These are phyloP conservation scores for Euphorbia corollata DNA, from an alignment of 441 rosid species.

Conservation along the genomic window DNA sequence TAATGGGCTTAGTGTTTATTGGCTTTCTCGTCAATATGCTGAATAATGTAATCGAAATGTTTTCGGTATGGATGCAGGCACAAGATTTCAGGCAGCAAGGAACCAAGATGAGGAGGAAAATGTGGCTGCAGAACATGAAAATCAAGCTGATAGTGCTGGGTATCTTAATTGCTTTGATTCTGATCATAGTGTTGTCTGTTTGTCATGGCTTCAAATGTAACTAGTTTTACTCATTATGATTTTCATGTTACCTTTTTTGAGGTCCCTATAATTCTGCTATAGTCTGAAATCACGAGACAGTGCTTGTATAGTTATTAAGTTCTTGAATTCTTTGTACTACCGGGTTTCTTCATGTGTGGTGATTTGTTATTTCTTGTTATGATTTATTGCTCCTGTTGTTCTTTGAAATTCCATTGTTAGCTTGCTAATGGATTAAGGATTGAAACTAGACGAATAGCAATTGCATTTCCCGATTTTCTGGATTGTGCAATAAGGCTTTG, in stretches of 20 bases:
- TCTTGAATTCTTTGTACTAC: slow-evolving; percentile 22
- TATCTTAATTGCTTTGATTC: slow-evolving; percentile 60
- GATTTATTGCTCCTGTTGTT: not conserved
- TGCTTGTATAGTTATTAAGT: slow-evolving; percentile 32
- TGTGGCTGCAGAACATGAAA: slow-evolving; percentile 97
- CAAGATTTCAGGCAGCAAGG: slow-evolving; percentile 91
- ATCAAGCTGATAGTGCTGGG: slow-evolving; percentile 74
- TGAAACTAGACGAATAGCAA: no score
- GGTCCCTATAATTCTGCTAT: slow-evolving; percentile 13
- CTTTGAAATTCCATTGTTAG: no score
- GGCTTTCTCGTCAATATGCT: not conserved
- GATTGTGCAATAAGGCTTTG: no score
- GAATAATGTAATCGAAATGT: not conserved
- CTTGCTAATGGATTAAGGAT: no score
- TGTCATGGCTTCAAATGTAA: slow-evolving; percentile 72
- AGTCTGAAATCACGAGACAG: slow-evolving; percentile 19
- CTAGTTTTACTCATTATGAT: slow-evolving; percentile 11
- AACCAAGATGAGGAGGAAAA: slow-evolving; percentile 72
- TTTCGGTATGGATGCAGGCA: slow-evolving; percentile 38
- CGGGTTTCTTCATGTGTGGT: slow-evolving; percentile 23
- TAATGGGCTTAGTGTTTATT: no score
- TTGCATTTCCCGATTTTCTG: no score
- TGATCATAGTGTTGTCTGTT: slow-evolving; percentile 61
- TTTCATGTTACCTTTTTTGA: slow-evolving; percentile 9
- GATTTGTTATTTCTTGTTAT: slow-evolving; percentile 20